A percentile compares a stretch with the other conserved stretches of the same genome.
These are phyloP conservation scores for Pochonia chlamydosporia DNA, from an alignment of 2,329 filamentous ascomycete genomes.

Conservation along the genomic window DNA sequence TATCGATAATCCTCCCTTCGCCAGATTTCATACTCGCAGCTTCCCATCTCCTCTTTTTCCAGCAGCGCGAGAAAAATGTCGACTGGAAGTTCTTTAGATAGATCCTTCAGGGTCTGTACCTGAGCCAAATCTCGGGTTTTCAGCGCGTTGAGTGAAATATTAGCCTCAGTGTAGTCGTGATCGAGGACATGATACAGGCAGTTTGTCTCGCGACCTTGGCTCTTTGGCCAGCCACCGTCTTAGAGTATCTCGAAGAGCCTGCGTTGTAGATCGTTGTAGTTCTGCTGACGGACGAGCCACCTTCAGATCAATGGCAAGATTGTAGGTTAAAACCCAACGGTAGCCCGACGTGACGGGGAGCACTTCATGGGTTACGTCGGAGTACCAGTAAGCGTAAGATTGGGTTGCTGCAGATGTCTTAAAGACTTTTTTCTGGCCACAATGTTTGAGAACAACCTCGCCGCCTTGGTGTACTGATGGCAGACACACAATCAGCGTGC, in stretches of 20 bases:
- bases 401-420: constrained; percentile 18
- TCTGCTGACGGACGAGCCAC: constrained; percentile 16
- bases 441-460: constrained; percentile 34
- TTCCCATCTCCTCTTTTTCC: constrained; percentile 21
- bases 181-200: constrained; percentile 25
- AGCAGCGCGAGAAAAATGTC: constrained; percentile 27
- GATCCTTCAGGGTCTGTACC: constrained; percentile 18
- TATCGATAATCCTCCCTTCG: neutral
- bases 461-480: constrained; percentile 44
- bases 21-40: constrained; percentile 5
- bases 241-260: constrained; percentile 16
- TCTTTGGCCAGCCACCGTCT: constrained; percentile 18
- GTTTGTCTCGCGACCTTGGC: neutral
- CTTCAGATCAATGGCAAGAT: constrained; percentile 23
- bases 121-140: constrained; percentile 21
- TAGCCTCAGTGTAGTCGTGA: constrained; percentile 27
- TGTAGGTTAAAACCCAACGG: neutral
- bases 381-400: constrained; percentile 35
- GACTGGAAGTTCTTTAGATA: constrained; percentile 19
- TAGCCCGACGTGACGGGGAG: constrained; percentile 36
- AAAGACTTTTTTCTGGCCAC: constrained; percentile 24
- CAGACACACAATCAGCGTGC: constrained; percentile 41
- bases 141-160: constrained; percentile 20
- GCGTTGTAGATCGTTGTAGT: constrained; percentile 4
- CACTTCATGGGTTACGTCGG: constrained; percentile 47